Percentiles rank a stretch among this genome's conserved stretches.
Evolutionary conservation across 768 basidiomycete genomes (phyloP).

Genomic region (Calvatia gigantea): DNA sequence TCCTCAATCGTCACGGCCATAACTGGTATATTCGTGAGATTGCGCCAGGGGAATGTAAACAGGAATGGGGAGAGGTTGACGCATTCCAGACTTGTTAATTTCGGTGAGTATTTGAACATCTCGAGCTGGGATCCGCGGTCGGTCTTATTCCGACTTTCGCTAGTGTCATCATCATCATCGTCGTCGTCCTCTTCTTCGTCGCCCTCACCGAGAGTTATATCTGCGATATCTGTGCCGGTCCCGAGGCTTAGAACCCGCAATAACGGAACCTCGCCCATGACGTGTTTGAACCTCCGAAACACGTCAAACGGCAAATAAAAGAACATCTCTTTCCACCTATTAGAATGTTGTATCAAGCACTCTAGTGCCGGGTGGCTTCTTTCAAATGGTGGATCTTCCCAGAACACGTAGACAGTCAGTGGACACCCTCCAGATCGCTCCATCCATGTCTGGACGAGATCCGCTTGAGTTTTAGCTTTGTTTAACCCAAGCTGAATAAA

Average conservation of each 20-base stretch:
- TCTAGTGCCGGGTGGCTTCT: conserved; percentile 27
- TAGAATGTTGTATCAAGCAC: conserved; percentile 25
- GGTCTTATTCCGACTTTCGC: neutral
- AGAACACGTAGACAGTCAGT: conserved; percentile 30
- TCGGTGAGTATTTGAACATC: conserved; percentile 29
- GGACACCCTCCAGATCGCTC: conserved; percentile 29
- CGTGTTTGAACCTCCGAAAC: conserved; percentile 24
- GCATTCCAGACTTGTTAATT: conserved; percentile 28
- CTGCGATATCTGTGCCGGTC: conserved; percentile 23
- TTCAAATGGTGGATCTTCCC: conserved; percentile 28
- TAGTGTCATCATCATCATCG: neutral
- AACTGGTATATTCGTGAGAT: conserved; percentile 28
- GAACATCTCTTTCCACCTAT: conserved; percentile 30
- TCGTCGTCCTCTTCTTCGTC: neutral
- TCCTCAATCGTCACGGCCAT: conserved; percentile 30
- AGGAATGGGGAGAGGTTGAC: conserved; percentile 31
- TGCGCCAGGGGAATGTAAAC: conserved; percentile 31
- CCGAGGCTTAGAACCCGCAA: conserved; percentile 31
- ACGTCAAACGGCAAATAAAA: conserved; percentile 30
- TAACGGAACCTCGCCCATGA: conserved; percentile 26
- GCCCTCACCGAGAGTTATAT: conserved; percentile 6
- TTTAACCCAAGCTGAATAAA: conserved; percentile 26
- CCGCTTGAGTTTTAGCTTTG: conserved; percentile 18
- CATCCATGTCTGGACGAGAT: conserved; percentile 30
- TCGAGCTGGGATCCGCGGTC: conserved; percentile 14